Evolutionary conservation across 768 basidiomycete genomes (phyloP), one percentile per base, ranked within the genome.

Genomic region (Leccinum sublutescens): DNA sequence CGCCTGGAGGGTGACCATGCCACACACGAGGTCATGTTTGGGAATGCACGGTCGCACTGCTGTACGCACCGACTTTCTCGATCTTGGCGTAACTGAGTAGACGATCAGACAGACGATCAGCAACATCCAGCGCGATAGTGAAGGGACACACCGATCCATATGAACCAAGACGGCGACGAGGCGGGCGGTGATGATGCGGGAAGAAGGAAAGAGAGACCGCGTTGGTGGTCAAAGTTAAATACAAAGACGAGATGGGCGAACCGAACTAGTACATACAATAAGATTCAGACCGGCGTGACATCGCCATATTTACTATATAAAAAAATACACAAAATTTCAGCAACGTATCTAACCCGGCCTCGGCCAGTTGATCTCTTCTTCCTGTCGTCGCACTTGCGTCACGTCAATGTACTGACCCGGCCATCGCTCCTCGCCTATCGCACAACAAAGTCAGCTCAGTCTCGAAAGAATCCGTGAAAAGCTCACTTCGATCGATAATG

Each of bases 51-150:
- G 57, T 49, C 51, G 61, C 25, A 54, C 50, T 55, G 63, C 59
- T 65, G 64, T 66, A 88, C 92, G 78, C 78, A 97, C 95, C 95
- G 68, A 98, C 85, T 88, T 98, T 98, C 80, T 98, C 95, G 66
- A 98, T 86, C 83, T 95, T 97, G 63, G 92, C 89, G 76, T 98
- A 98, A 69, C 96, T 96, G 64, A 72, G 72, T 11, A 45, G 60
- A 76, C 70, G 56, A 58, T 52, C 51, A 49, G 50, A 49, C 40
- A 19, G 19, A n/a, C 45, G 27, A 60, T 75, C 56, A 70, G 64
- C 57, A 47, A 31, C 25, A 29, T 57, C 50, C 27, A 54, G n/a
- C 21, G 61, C 55, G 52, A 56, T 55, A 54, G 43, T 45, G 51
- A 40, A 52, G 57, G 3, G 19, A 60, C 74, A 51, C 63, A 76